These are phyloP conservation scores for Lactifluus subvellereus DNA, from an alignment of 768 basidiomycete species.

Conservation along the genomic window DNA sequence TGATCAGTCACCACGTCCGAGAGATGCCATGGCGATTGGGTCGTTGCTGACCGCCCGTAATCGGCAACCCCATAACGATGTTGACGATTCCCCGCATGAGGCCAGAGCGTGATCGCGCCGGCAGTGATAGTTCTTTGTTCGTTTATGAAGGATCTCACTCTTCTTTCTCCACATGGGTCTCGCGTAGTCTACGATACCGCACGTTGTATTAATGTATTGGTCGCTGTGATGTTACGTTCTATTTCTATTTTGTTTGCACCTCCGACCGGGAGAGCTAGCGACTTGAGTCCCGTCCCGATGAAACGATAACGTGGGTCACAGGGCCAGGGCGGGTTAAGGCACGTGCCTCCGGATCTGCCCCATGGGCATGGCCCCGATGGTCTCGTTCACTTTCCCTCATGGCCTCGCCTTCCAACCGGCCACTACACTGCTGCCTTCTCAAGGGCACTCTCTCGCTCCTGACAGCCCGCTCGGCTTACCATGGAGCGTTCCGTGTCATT, in stretches of 20 bases:
- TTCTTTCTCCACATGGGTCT: background rate
- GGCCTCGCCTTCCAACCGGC: background rate
- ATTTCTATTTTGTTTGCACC: background rate
- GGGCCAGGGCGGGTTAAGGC: background rate
- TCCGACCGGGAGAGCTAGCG: no score
- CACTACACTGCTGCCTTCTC: background rate
- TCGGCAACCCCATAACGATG: conserved; percentile 15
- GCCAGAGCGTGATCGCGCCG: conserved; percentile 8
- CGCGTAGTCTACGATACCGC: background rate
- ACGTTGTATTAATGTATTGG: background rate
- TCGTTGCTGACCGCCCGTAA: conserved; percentile 52
- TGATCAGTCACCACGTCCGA: conserved; percentile 64
- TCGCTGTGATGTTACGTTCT: conserved; percentile 9
- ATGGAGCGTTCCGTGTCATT: conserved; percentile 20
- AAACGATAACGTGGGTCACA: no score
- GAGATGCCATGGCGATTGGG: conserved; percentile 75
- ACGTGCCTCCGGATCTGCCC: background rate
- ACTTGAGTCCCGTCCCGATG: no score
- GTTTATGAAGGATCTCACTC: background rate
- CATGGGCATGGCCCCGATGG: background rate
- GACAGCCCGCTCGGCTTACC: background rate
- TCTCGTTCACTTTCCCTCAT: background rate
- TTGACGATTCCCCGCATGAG: background rate
- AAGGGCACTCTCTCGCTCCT: background rate
- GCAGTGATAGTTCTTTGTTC: background rate